Evolutionary conservation across 257 asterid genomes (phyloP), one percentile per base, ranked within the genome.

Genomic region (Solanum piurae): DNA sequence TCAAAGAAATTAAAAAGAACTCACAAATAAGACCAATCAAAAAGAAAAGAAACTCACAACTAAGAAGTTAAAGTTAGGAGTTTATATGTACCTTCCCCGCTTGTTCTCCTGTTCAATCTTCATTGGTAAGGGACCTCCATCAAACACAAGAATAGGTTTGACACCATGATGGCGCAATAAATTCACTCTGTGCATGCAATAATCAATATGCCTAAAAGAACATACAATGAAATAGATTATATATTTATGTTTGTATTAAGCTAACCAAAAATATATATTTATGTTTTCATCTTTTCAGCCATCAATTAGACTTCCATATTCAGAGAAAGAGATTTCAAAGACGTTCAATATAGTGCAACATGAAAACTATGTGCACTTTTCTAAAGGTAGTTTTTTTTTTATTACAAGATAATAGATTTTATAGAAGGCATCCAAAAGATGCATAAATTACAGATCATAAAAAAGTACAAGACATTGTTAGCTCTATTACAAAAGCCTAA

Each of bases 101-200:
- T 95, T 97, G 86, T 90, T 91, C 95, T 97, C 99, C 88, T 96
- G 98, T 13, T 95, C 99, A 29, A 88, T 85, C 94, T 97, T 97
- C 98, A 97, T 97, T 38, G 98, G 98, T 85, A 97, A 89, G 90
- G 88, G 93, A 64, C 99, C 99, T 87, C 99, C 99, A 91, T 97
- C 99, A 89, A 97, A 95, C 86, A 97, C 98, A 86, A 95, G 97
- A 86, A 97, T 85, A 87, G 99, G 98, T 91, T 92, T 97, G 72
- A 95, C 92, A 72, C 98, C 98, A 86, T 90, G 90, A 92, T 97
- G 98, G 18, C 97, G 94, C 86, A 97, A 88, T 94, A 97, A 89
- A 89, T 95, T 95, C 88, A 97, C 99, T 89, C 98, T 93, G 90
- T 93, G 97, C 99, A 97, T 95, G 89, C 99, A 97, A 91, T 97